A percentile compares a stretch with the other conserved stretches of the same genome.
These are phyloP conservation scores for Ascochyta koolunga DNA, from an alignment of 2,329 filamentous ascomycete genomes.

Conservation along the genomic window DNA sequence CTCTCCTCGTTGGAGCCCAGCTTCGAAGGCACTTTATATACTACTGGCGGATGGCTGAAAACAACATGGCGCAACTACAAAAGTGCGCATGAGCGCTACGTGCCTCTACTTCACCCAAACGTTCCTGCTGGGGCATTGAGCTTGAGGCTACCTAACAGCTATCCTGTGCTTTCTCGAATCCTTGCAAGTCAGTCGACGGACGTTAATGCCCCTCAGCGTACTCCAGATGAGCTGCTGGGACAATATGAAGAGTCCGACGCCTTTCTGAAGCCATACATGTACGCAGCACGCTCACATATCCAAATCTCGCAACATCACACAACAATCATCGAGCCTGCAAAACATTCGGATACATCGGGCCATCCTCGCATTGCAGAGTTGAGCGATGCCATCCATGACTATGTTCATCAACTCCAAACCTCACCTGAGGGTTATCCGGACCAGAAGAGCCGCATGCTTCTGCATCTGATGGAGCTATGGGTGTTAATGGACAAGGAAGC, in stretches of 20 bases:
- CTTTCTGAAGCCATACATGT: conserved; percentile 22
- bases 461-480: conserved; percentile 66
- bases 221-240: conserved; percentile 20
- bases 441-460: conserved; percentile 59
- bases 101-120: conserved; percentile 52
- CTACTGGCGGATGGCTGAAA: conserved; percentile 23
- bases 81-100: conserved; percentile 38
- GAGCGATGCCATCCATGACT: conserved; percentile 49
- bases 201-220: background rate
- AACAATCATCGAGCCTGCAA: conserved; percentile 24
- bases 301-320: conserved; percentile 29
- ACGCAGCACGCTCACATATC: conserved; percentile 25
- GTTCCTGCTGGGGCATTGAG: conserved; percentile 34
- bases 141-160: conserved; percentile 32
- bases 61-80: conserved; percentile 30
- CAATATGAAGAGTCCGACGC: conserved; percentile 20
- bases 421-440: conserved; percentile 56
- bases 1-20: conserved; percentile 4
- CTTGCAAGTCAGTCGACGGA: background rate
- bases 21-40: conserved; percentile 24
- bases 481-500: conserved; percentile 60
- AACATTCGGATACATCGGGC: conserved; percentile 26
- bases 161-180: conserved; percentile 9
- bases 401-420: conserved; percentile 8
- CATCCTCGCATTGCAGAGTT: conserved; percentile 29